Evolutionary conservation across 2,329 filamentous ascomycete genomes (phyloP).

Genomic region (Sordariomycetes sp.): DNA sequence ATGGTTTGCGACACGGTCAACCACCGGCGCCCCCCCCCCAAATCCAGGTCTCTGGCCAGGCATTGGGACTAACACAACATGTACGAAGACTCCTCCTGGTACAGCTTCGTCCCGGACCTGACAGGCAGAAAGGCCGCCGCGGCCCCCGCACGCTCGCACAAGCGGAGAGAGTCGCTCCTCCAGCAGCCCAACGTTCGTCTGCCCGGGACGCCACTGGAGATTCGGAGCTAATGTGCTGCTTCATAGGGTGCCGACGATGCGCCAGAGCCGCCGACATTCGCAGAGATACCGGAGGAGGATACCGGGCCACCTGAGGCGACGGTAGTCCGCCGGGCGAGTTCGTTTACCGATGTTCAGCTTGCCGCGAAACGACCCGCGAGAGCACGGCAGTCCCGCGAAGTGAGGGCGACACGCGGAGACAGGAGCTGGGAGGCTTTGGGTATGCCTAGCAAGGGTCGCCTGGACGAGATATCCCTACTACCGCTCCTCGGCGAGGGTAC

Average conservation of each 20-base stretch:
- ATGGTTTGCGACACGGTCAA: neutral
- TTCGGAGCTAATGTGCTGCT: neutral
- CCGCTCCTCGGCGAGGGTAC: neutral
- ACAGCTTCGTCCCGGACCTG: conserved; percentile 58
- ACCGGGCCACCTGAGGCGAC: conserved; percentile 54
- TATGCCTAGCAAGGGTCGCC: neutral
- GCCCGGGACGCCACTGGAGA: neutral
- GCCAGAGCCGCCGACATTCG: conserved; percentile 1
- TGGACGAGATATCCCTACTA: neutral
- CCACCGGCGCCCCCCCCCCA: neutral
- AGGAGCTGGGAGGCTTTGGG: conserved; percentile 2
- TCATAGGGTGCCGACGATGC: neutral
- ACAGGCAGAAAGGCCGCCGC: conserved; percentile 31
- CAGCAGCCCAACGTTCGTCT: conserved; percentile 47
- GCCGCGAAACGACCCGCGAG: neutral
- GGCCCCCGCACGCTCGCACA: conserved; percentile 29
- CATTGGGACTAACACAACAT: conserved; percentile 27
- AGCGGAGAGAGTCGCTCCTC: conserved; percentile 56
- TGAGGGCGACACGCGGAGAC: neutral
- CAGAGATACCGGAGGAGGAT: conserved; percentile 22
- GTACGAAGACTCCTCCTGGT: conserved; percentile 71
- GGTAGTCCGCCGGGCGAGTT: conserved; percentile 53
- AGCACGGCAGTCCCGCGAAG: neutral
- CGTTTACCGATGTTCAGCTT: conserved; percentile 17
- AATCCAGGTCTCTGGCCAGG: neutral